Conservation (phyloP, 495 filamentous ascomycete species). For the Cercophora newfieldiana region DNA sequence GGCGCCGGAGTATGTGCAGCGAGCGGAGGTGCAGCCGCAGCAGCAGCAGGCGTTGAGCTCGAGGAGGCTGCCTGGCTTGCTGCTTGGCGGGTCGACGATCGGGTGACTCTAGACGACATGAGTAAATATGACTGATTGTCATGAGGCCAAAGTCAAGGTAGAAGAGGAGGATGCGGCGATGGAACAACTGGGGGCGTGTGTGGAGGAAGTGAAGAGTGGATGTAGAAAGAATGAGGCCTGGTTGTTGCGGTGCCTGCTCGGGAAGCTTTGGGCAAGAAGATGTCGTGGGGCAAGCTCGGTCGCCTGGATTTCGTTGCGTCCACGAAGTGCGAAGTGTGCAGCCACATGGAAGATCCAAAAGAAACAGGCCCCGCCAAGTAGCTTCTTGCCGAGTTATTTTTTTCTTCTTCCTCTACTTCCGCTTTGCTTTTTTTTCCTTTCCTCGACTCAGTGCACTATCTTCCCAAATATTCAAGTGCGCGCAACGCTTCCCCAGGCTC, state of each 20-base stretch:
- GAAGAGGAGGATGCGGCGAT: slow-evolving; percentile 15
- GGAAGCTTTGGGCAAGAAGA: slow-evolving; percentile 8
- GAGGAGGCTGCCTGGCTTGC: slow-evolving; percentile 57
- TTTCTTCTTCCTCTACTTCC: background rate
- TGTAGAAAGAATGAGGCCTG: background rate
- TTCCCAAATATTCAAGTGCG: background rate
- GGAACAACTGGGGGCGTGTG: slow-evolving; percentile 1
- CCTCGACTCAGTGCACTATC: background rate
- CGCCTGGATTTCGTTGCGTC: background rate
- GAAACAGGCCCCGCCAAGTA: background rate
- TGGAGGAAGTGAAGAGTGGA: background rate
- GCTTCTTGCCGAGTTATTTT: background rate
- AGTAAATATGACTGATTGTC: slow-evolving; percentile 47
- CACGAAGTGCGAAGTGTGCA: background rate
- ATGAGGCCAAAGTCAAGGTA: slow-evolving; percentile 22
- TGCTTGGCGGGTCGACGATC: slow-evolving; percentile 75
- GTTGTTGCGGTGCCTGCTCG: slow-evolving; percentile 1
- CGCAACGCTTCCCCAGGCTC: background rate
- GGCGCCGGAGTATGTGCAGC: slow-evolving; percentile 38
- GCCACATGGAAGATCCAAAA: background rate
- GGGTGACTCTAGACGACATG: slow-evolving; percentile 84
- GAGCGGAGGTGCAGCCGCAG: slow-evolving; percentile 38
- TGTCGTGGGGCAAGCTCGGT: slow-evolving; percentile 13
- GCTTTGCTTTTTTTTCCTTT: background rate
- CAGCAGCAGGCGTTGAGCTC: slow-evolving; percentile 37